Percentiles rank a stretch among this genome's conserved stretches.
Conservation (phyloP, 2,329 filamentous ascomycete genomes). For the Reticulascus tulasneorum region DNA sequence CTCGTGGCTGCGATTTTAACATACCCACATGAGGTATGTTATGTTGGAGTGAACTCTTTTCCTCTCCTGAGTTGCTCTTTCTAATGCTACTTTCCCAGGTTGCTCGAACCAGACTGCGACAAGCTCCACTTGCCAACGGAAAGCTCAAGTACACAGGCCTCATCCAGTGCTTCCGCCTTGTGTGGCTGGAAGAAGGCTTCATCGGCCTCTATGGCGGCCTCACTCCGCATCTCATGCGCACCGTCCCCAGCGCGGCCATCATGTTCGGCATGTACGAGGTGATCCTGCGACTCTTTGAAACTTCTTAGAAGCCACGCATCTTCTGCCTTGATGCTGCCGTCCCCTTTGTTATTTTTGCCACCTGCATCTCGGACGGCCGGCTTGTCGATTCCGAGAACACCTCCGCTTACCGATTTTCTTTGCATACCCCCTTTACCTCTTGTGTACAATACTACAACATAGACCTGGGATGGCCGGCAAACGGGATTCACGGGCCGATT, state of each 20-base stretch:
- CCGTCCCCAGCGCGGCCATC: conserved; percentile 88
- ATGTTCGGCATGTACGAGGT: conserved; percentile 88
- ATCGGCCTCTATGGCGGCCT: conserved; percentile 84
- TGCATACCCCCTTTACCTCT: background rate
- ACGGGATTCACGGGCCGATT: background rate
- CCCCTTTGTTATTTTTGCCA: too few relatives aligned
- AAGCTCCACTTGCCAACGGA: conserved; percentile 71
- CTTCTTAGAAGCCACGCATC: conserved; percentile 11
- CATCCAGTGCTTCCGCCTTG: conserved; percentile 80
- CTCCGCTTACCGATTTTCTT: too few relatives aligned
- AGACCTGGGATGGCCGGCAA: background rate
- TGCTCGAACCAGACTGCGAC: conserved; percentile 77
- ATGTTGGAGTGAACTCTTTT: conserved; percentile 17
- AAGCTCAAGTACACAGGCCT: conserved; percentile 83
- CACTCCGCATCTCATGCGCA: conserved; percentile 85
- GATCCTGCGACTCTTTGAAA: conserved; percentile 45
- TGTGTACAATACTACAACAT: background rate
- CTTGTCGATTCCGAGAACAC: too few relatives aligned
- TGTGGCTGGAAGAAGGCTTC: conserved; percentile 86
- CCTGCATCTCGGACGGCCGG: too few relatives aligned
- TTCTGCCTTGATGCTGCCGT: too few relatives aligned
- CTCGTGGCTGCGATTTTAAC: conserved; percentile 78
- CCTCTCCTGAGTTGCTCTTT: conserved; percentile 1
- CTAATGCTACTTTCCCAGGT: conserved; percentile 44
- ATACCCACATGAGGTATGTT: conserved; percentile 81